Evolutionary conservation across 306 rosid genomes (phyloP), one percentile per base, ranked within the genome.

Genomic region (Acacia acuminata): DNA sequence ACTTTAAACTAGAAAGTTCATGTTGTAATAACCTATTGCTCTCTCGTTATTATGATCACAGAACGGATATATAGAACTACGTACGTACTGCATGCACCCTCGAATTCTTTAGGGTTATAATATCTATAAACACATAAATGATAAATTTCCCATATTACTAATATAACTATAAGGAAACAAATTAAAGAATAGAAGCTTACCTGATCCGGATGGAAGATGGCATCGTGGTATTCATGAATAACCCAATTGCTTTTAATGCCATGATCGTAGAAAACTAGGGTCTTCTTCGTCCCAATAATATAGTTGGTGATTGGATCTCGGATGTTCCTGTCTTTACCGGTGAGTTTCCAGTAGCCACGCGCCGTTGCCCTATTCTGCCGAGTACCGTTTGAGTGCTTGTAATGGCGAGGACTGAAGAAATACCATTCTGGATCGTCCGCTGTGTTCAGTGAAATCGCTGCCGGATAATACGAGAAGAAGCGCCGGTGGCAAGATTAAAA

Each of bases 301-400:
- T 4, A 32, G 36, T 47, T 69, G 8, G 75, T 84, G 32, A 68
- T 82, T 8, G 34, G 69, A 3, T 4, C 77, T 82, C 13, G 86
- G 58, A 93, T 76, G 0, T 7, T 10, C 16, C 90, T 58, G 1
- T 88, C 92, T 5, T 11, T 60, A 2, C 97, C 92, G 4, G 96
- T 93, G 74, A 55, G 34, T 80, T 94, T 91, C 98, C 98, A 94
- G 64, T 2, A 93, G 3, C 98, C 98, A 13, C 0, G 0, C 4
- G 10, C 2, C 0, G 98, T 91, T 51, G 79, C 7, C 87, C 97
- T 79, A 44, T 87, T 87, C 4, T 27, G 1, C 32, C 88, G 77
- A 5, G 6, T 67, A 14, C 88, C 83, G 0, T 75, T 86, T 5
- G 71, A 1, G 53, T 83, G 53, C 86, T 85, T 93, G 63, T 76